Evolutionary conservation across 192 early-diverging fungal genomes (phyloP), one percentile per base, ranked within the genome.

Genomic region (Coemansia asiatica): DNA sequence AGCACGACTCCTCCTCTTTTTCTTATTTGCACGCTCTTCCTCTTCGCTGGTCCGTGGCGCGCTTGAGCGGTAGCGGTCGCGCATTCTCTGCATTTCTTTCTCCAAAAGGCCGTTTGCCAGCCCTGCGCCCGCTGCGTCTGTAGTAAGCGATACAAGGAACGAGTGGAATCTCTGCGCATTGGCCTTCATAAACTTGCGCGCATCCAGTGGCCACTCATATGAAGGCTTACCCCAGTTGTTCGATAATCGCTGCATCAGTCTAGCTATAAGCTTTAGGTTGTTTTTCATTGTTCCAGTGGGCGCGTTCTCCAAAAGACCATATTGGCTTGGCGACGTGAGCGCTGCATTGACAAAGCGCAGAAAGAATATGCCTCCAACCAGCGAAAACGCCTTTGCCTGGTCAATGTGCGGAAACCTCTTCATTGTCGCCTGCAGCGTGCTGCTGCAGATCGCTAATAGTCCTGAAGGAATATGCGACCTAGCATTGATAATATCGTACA

Each of bases 341-440:
- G 76, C 76, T 2, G 76, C 76, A 27, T 79, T 79, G 60, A 79
- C 67, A 38, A 73, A 79, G 25, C 76, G 76, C 31, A 79, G 63
- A 28, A 79, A 79, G 55, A 79, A 79, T 61, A 79, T 73, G 18
- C 76, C 76, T 48, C 76, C 76, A 0, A 79, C 76, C 21, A 79
- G 56, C 21, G 76, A 79, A 27, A 69, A 79, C 16, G 58, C 76
- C 64, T 67, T 65, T 15, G 63, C 53, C 23, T 47, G 23, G 51
- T 79, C 71, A 0, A 56, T 61, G 15, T 72, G 35, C 9, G 76
- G 70, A 29, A 79, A 79, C 54, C 67, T 63, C 49, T 60, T 47
- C 16, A 49, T 59, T 1, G 76, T 73, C 6, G 76, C 70, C 4
- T 54, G 60, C 21, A 73, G 56, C 0, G 71, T 79, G 46, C 66